These are phyloP conservation scores for Trypanosoma mega DNA, from an alignment of 208 protist genomes.

Conservation along the genomic window DNA sequence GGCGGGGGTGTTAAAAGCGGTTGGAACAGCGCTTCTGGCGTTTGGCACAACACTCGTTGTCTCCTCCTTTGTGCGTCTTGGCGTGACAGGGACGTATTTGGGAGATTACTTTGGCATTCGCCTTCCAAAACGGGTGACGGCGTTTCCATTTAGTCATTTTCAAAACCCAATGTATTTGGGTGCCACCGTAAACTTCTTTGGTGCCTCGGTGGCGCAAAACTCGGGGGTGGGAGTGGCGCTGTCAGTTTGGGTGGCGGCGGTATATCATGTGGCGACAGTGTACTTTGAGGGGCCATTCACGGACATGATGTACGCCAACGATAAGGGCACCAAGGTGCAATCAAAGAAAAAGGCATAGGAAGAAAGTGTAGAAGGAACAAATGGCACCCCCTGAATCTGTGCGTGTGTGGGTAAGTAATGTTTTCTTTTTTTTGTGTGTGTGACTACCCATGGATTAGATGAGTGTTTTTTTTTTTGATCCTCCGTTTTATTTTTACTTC, in stretches of 20 bases:
- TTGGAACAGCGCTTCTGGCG: conserved; percentile 42
- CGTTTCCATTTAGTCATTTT: conserved; percentile 93
- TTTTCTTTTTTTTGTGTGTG: too few relatives aligned
- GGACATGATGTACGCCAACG: conserved; percentile 74
- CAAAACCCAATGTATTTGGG: conserved; percentile 95
- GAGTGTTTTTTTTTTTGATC: too few relatives aligned
- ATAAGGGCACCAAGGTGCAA: too few relatives aligned
- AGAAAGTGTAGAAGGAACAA: too few relatives aligned
- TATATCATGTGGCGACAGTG: conserved; percentile 80
- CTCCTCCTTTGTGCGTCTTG: conserved; percentile 65
- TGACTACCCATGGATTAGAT: too few relatives aligned
- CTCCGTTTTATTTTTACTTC: too few relatives aligned
- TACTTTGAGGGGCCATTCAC: conserved; percentile 94
- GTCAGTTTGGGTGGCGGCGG: conserved; percentile 61
- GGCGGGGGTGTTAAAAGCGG: too few relatives aligned
- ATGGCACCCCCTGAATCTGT: too few relatives aligned
- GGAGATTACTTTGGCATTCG: conserved; percentile 95
- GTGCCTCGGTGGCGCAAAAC: conserved; percentile 56
- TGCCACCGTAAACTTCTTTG: conserved; percentile 87
- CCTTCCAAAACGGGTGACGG: conserved; percentile 82
- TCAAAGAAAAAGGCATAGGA: too few relatives aligned
- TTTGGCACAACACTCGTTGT: conserved; percentile 73
- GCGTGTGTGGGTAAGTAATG: too few relatives aligned
- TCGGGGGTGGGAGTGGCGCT: conserved; percentile 75
- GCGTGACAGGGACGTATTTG: conserved; percentile 92